A percentile compares a stretch with the other conserved stretches of the same genome.
These are phyloP conservation scores for Phallus indusiatus DNA, from an alignment of 768 basidiomycete genomes.

Conservation along the genomic window DNA sequence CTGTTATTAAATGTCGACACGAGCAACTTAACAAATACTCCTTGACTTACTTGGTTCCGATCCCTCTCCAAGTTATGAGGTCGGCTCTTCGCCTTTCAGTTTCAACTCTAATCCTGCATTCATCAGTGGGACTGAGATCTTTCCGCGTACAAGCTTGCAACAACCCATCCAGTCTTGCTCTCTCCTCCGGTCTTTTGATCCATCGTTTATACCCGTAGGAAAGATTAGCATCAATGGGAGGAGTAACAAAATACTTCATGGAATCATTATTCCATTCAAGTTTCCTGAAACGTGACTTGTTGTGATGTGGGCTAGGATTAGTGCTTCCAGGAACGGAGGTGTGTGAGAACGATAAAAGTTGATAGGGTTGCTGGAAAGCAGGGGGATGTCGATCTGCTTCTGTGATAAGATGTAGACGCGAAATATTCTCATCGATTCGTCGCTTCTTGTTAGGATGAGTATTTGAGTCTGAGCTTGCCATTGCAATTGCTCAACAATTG, in stretches of 20 bases:
- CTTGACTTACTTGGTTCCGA: conserved; percentile 66
- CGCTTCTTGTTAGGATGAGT: not conserved
- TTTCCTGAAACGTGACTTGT: conserved; percentile 21
- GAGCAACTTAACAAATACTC: conserved; percentile 8
- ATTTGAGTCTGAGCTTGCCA: too few species aligned
- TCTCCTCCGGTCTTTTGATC: conserved; percentile 54
- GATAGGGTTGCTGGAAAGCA: conserved; percentile 63
- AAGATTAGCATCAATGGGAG: conserved; percentile 58
- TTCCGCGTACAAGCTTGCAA: conserved; percentile 43
- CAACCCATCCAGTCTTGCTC: conserved; percentile 58
- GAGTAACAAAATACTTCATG: conserved; percentile 60
- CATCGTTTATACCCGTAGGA: conserved; percentile 66
- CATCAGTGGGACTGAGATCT: conserved; percentile 18
- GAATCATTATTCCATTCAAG: conserved; percentile 62
- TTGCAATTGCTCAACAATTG: too few species aligned
- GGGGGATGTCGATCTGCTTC: conserved; percentile 5
- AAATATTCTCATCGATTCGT: not conserved
- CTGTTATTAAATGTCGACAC: conserved; percentile 30
- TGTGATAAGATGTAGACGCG: not conserved
- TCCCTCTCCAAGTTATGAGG: conserved; percentile 57
- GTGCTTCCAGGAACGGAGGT: conserved; percentile 23
- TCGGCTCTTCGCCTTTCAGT: conserved; percentile 21
- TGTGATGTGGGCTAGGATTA: not conserved
- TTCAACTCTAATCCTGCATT: conserved; percentile 16
- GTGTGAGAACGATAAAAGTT: conserved; percentile 66